phyloP scores from a whole-genome alignment of 2,329 filamentous ascomycete species.

The Cytospora mali region DNA sequence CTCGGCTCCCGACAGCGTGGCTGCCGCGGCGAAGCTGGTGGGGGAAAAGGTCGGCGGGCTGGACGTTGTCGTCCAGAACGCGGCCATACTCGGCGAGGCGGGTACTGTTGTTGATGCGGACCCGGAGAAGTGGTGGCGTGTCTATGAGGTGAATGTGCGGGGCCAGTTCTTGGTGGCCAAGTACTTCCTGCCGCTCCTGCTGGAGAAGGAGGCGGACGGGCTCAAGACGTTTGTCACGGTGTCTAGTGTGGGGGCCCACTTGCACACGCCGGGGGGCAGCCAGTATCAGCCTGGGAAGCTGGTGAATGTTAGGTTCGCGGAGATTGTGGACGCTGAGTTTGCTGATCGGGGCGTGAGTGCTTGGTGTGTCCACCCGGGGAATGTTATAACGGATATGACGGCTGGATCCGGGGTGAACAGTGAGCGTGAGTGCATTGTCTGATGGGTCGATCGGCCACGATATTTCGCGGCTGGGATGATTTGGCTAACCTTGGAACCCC shows the following conservation, averaged over 20 bases:
- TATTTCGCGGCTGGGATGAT: too few relatives aligned
- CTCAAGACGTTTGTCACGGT: conserved; percentile 47
- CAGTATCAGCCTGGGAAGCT: conserved; percentile 50
- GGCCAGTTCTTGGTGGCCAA: conserved; percentile 49
- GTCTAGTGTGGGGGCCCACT: conserved; percentile 43
- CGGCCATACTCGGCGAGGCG: neutral
- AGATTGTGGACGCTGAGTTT: conserved; percentile 49
- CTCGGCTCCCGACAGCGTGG: neutral
- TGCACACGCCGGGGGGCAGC: conserved; percentile 36
- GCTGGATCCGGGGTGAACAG: conserved; percentile 7
- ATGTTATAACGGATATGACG: conserved; percentile 41
- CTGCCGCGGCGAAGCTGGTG: neutral
- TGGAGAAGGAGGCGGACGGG: conserved; percentile 28
- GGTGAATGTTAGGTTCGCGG: conserved; percentile 47
- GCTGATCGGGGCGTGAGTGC: conserved; percentile 43
- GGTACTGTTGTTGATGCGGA: conserved; percentile 34
- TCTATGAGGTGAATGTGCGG: conserved; percentile 51
- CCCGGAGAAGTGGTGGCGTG: conserved; percentile 42
- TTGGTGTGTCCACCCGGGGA: conserved; percentile 47
- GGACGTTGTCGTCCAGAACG: conserved; percentile 13
- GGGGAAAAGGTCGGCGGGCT: neutral
- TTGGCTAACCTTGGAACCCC: too few relatives aligned
- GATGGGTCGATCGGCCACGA: too few relatives aligned
- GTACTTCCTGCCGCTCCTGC: conserved; percentile 48
- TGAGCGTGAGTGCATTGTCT: conserved; percentile 6